Base-by-base conservation (phyloP, 371 early-diverging fungal genomes). In the Rhizopus arrhizus region DNA sequence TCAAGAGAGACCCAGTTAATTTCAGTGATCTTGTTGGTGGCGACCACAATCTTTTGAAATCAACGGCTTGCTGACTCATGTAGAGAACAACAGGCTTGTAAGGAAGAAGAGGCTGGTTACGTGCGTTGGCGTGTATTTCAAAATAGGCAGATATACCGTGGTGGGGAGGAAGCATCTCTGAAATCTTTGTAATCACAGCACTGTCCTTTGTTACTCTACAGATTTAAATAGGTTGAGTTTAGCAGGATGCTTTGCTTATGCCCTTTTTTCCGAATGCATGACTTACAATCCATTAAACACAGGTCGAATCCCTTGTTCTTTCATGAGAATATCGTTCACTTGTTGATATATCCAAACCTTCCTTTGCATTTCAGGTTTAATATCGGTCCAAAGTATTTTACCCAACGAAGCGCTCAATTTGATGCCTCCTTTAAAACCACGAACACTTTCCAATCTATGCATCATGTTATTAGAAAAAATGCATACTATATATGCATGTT, bases 1-100 rank as follows among this genome's bases (percentile, higher is more conserved):
- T 81, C 80, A 22, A 81, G 55, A 7, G 74, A 69, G 0, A 68
- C 66, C 81, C 80, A 83, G n/a, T 79, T 68, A 8, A 81, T 61
- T 22, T 83, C 80, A 6, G 70, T 71, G 3, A 81, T 42, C 1
- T 55, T 65, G 15, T 74, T 56, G 4, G 64, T 64, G 4, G 53
- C 28, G 0, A 59, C 41, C 4, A 72, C 73, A 2, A 80, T 75
- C 36, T 83, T 83, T 70, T 65, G 11, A 81, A 50, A 13, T 74
- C 70, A 4, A 83, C 81, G 2, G 62, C 61, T 34, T 69, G 69
- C 41, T 68, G 70, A 35, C 70, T 71, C 63, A 83, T 66, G 43
- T 67, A 62, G 72, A 83, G 66, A 2, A 68, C 54, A 8, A 83
- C 77, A 0, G 73, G 72, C 9, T 71, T 64, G 16, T 76, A 77